These are phyloP conservation scores for Yarrowia osloensis DNA, from an alignment of 805 yeast species.

Conservation along the genomic window DNA sequence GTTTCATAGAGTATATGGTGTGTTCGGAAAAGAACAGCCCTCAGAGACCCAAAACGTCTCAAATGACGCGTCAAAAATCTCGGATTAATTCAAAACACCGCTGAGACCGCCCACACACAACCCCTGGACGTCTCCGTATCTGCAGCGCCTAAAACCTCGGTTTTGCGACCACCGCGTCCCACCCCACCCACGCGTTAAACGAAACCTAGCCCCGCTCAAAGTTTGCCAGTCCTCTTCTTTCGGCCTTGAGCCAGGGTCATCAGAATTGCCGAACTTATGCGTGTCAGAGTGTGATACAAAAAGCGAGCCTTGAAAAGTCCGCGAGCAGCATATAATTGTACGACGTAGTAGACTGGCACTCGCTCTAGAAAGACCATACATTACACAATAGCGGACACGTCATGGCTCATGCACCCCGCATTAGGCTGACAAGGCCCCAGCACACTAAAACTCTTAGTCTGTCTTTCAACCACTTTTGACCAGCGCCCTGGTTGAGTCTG, in stretches of 20 bases:
- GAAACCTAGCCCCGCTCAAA: background rate
- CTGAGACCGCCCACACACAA: background rate
- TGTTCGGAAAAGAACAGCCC: too few species aligned
- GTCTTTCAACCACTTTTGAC: too few species aligned
- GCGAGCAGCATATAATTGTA: too few species aligned
- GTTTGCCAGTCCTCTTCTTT: background rate
- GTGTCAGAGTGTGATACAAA: too few species aligned
- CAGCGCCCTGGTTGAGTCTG: too few species aligned
- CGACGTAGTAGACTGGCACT: too few species aligned
- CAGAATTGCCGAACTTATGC: background rate
- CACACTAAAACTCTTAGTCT: too few species aligned
- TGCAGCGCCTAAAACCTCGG: background rate
- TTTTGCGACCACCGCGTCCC: background rate
- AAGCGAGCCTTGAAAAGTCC: too few species aligned
- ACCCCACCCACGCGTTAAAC: constrained; percentile 26
- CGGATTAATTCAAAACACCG: background rate
- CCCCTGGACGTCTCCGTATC: background rate
- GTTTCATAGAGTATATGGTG: too few species aligned
- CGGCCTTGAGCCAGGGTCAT: background rate
- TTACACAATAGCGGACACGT: background rate
- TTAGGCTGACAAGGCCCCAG: background rate
- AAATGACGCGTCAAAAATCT: background rate
- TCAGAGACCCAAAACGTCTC: too few species aligned
- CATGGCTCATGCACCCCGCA: constrained; percentile 5
- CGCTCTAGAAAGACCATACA: background rate